Evolutionary conservation across 2,329 filamentous ascomycete genomes (phyloP), one percentile per base, ranked within the genome.

Genomic region (Fusarium coicis): DNA sequence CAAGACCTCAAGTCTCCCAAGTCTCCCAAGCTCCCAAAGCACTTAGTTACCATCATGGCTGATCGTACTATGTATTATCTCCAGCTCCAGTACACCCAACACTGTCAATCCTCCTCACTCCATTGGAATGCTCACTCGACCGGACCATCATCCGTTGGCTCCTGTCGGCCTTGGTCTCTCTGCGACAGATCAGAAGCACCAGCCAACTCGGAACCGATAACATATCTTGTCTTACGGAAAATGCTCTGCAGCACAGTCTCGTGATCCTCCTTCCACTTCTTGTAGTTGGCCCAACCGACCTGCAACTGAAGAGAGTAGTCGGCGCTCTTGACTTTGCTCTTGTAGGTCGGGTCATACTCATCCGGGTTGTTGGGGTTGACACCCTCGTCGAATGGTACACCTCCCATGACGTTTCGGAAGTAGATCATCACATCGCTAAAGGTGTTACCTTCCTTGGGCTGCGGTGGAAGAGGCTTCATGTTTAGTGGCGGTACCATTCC

Each of bases 231-330:
- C 26, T 32, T 47, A 23, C 40, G 30, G n/a, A 49, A 46, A 18
- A 47, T 4, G 8, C 39, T 57, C 30, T 57, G 54, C 19, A 49
- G 7, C 30, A 34, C 12, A 14, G 39, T 47, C n/a, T 46, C 39
- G 2, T 57, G 30, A 10, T 49, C 54, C 19, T 57, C 54, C 30
- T 49, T 57, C 54, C 54, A 57, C 40, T 57, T 57, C 30, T 62
- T 56, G 32, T 57, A 62, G 19, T 37, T 37, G 1, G 58, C 58
- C 58, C 58, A 57, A 5, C 39, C 39, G 23, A 56, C 50, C 5
- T 62, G 50, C 9, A 62, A 23, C 26, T 56, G 39, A 0, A 62
- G 39, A 5, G 58, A 62, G 26, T 57, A 62, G 11, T 62, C 50
- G 10, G 58, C 58, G 5, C 50, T 44, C 23, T 62, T 62, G 10